A percentile compares a stretch with the other conserved stretches of the same genome.
Evolutionary conservation across 2,329 filamentous ascomycete species (phyloP).

Genomic region (Aspergillus sp.): DNA sequence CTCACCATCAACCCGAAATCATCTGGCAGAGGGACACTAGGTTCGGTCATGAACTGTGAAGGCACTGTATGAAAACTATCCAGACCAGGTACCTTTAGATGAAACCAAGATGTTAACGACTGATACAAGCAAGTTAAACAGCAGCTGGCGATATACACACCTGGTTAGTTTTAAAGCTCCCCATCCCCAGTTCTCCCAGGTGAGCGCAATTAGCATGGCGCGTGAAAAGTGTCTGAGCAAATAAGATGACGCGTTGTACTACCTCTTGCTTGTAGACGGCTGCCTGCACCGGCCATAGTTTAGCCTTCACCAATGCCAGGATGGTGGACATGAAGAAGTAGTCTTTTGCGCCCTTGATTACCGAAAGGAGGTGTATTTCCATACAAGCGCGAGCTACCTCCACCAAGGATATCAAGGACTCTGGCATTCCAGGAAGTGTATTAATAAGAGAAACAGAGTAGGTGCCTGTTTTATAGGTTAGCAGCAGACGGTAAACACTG

Average conservation of each 20-base stretch:
- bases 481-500: background rate
- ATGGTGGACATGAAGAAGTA: constrained; percentile 42
- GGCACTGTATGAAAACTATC: constrained; percentile 22
- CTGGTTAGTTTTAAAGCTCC: constrained; percentile 32
- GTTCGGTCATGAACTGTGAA: constrained; percentile 22
- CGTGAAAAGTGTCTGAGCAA: constrained; percentile 37
- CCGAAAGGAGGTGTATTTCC: constrained; percentile 30
- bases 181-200: constrained; percentile 29
- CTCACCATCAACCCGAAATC: constrained; percentile 28
- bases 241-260: constrained; percentile 35
- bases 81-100: constrained; percentile 21
- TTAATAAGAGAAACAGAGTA: constrained; percentile 23
- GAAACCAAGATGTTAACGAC: background rate
- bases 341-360: constrained; percentile 40
- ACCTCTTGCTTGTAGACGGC: constrained; percentile 36
- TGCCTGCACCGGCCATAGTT: constrained; percentile 34
- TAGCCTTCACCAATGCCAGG: constrained; percentile 34
- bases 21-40: constrained; percentile 23
- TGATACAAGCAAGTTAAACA: no score
- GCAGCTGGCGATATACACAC: constrained; percentile 11
- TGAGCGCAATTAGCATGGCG: constrained; percentile 35
- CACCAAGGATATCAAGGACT: constrained; percentile 34
- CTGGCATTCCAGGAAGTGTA: constrained; percentile 31
- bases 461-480: background rate
- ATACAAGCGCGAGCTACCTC: constrained; percentile 32